Conservation (phyloP, 768 basidiomycete species). For the Polyporus arcularius region DNA sequence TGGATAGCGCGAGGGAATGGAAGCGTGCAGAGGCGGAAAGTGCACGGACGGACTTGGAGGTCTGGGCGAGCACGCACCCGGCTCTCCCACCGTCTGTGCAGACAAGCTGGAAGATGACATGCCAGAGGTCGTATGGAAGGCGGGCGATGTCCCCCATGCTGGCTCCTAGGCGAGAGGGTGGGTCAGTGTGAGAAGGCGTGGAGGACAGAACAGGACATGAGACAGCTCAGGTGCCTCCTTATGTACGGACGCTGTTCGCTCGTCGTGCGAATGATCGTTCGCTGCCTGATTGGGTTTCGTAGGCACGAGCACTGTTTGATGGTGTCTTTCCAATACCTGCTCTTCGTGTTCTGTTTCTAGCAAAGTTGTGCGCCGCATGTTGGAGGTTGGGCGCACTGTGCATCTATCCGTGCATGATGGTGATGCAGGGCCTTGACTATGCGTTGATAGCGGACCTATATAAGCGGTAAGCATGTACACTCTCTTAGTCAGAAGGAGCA, state of each 20-base stretch:
- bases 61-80: slow-evolving; percentile 11
- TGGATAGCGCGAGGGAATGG: slow-evolving; percentile 9
- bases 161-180: background rate
- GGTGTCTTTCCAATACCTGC: background rate
- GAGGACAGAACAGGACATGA: background rate
- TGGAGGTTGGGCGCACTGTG: too few species aligned
- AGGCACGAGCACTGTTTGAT: background rate
- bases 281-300: background rate
- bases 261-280: too few species aligned
- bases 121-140: slow-evolving; percentile 17
- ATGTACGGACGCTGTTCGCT: too few species aligned
- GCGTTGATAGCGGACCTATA: too few species aligned
- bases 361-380: background rate
- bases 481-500: too few species aligned
- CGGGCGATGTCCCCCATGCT: background rate
- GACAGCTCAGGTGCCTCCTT: too few species aligned
- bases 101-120: slow-evolving; percentile 11
- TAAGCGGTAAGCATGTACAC: too few species aligned
- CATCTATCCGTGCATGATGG: too few species aligned
- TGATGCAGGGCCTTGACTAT: too few species aligned
- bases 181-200: background rate
- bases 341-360: background rate
- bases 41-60: slow-evolving; percentile 5
- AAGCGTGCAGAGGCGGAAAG: slow-evolving; percentile 6
- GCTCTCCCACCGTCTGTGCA: slow-evolving; percentile 13